Conservation (phyloP, 495 filamentous ascomycete species). For the Neurospora sp. region DNA sequence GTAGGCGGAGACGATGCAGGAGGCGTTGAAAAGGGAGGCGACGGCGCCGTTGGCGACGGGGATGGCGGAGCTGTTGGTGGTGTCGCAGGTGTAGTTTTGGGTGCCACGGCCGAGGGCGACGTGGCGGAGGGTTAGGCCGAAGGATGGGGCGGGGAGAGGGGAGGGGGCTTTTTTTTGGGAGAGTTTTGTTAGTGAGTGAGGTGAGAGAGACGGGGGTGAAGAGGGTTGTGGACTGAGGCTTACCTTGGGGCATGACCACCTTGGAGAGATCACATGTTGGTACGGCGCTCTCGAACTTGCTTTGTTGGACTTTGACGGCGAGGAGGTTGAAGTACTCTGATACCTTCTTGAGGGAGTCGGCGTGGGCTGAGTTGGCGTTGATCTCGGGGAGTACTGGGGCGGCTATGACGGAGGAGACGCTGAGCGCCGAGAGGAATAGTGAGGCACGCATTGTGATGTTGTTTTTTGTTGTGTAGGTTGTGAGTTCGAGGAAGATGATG, state of each 20-base stretch:
- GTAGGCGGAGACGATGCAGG: slow-evolving; percentile 60
- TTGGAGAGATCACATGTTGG: slow-evolving; percentile 43
- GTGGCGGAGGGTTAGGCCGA: slow-evolving; percentile 54
- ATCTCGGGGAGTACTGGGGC: slow-evolving; percentile 37
- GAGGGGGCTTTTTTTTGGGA: slow-evolving; percentile 21
- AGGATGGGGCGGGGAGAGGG: slow-evolving; percentile 45
- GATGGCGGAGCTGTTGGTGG: slow-evolving; percentile 39
- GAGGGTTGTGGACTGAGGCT: slow-evolving; percentile 6
- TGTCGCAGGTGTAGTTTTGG: slow-evolving; percentile 84
- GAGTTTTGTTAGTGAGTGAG: slow-evolving; percentile 10
- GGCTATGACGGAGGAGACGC: slow-evolving; percentile 31
- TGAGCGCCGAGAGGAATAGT: slow-evolving; percentile 35
- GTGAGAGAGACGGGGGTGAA: background rate
- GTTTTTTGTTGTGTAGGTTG: background rate
- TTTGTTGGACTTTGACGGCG: slow-evolving; percentile 35
- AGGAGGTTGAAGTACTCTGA: slow-evolving; percentile 46
- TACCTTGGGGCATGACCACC: slow-evolving; percentile 36
- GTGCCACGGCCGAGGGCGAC: slow-evolving; percentile 81
- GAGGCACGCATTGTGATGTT: slow-evolving; percentile 34
- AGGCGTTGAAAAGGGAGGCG: slow-evolving; percentile 79
- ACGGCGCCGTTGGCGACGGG: slow-evolving; percentile 65
- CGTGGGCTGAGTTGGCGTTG: slow-evolving; percentile 19
- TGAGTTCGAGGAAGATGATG: background rate
- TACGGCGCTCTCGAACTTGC: slow-evolving; percentile 22
- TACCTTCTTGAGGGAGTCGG: slow-evolving; percentile 30